Percentiles rank a stretch among this genome's conserved stretches.
Conservation (phyloP, 306 rosid species). For the Prunus mira region DNA sequence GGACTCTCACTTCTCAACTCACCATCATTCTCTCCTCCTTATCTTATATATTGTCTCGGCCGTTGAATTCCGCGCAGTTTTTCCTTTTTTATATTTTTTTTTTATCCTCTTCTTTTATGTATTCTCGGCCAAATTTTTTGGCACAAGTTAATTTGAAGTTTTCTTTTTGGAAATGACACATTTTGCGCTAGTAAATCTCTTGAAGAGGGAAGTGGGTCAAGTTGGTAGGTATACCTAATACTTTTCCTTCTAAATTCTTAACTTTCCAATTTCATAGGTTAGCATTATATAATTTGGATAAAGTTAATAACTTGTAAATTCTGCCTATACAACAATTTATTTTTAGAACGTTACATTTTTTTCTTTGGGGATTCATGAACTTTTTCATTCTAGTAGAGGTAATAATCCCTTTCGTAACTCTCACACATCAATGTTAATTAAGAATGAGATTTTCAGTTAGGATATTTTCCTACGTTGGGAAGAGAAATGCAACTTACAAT, state of each 20-base stretch:
- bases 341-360: too few relatives aligned
- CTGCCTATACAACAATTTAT: too few relatives aligned
- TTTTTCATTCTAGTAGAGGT: too few relatives aligned
- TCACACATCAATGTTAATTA: too few relatives aligned
- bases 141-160: neutral
- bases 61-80: neutral
- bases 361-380: too few relatives aligned
- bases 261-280: neutral
- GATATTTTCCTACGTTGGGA: too few relatives aligned
- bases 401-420: too few relatives aligned
- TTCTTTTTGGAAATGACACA: neutral
- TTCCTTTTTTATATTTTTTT: neutral
- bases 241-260: neutral
- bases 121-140: neutral
- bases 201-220: neutral
- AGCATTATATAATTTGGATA: too few relatives aligned
- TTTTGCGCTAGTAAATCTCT: neutral
- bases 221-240: neutral
- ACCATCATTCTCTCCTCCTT: neutral
- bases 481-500: too few relatives aligned
- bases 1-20: neutral
- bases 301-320: too few relatives aligned
- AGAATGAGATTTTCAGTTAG: too few relatives aligned
- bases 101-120: neutral
- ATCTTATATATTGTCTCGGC: conserved; percentile 1